Base-by-base conservation (phyloP, 768 basidiomycete species). In the Tylopilus subfusipes region DNA sequence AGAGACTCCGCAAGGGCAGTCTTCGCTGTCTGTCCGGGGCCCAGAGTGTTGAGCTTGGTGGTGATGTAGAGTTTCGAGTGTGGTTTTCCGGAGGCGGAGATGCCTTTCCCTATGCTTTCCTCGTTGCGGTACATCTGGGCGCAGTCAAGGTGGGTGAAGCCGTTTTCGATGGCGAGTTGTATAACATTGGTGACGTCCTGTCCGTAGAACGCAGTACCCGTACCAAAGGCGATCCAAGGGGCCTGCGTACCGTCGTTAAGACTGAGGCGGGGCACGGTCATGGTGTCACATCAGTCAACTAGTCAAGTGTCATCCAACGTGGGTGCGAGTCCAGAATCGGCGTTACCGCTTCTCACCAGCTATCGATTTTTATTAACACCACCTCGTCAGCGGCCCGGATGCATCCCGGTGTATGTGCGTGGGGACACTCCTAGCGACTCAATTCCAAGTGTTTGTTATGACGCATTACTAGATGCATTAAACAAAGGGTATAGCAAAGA, bases 121-220 rank as follows among this genome's bases (percentile, higher is more conserved):
- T 58, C 55, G 43, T 51, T 58, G 48, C 21, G 39, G 24, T 45
- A 57, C 29, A 13, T 44, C 47, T 58, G 36, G 13, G 55, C 43
- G 11, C 43, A 46, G 31, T 52, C 43, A 36, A 24, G 42, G 42
- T 43, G 45, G 25, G 27, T 30, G 27, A 36, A 48, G 21, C 33
- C n/a, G 4, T 45, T 55, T 27, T 56, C 30, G 30, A 40, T 24
- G 25, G 31, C 18, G 22, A 42, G 36, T 38, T 38, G 39, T 10
- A 40, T 22, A 2, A 27, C 21, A 24, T 30, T 13, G 29, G 42
- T 18, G 34, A 38, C 39, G 3, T 54, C 31, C n/a, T 44, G 54
- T 27, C 16, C 38, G n/a, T 38, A 38, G 39, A 48, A 34, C 12
- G 45, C 21, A 25, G 39, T 36, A 24, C 39, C 39, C 21, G 21